A percentile compares a stretch with the other conserved stretches of the same genome.
Evolutionary conservation across 352 stramenopile species (phyloP).

Genomic region (Blastocystis sp.): DNA sequence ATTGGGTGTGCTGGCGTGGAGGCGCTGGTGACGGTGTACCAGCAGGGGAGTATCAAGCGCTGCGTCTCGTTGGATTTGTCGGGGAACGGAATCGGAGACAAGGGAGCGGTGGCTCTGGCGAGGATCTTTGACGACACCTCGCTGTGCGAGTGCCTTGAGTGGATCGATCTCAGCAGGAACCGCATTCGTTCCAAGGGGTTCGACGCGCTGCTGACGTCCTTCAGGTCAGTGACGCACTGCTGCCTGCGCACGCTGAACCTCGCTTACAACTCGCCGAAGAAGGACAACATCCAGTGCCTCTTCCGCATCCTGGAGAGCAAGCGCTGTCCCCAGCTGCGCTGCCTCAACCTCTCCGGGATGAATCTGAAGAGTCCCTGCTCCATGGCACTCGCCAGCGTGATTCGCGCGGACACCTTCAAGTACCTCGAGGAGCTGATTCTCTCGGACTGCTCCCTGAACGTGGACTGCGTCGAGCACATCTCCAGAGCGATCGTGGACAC

Average conservation of each 20-base stretch:
- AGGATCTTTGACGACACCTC: slow-evolving; percentile 21
- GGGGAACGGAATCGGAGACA: slow-evolving; percentile 52
- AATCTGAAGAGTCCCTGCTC: neutral
- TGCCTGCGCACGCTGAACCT: neutral
- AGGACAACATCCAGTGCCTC: slow-evolving; percentile 13
- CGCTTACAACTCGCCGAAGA: slow-evolving; percentile 39
- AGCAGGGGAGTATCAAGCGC: slow-evolving; percentile 10
- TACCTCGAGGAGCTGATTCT: slow-evolving; percentile 44
- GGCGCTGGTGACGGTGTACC: slow-evolving; percentile 43
- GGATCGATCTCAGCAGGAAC: slow-evolving; percentile 20
- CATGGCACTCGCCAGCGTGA: slow-evolving; percentile 13
- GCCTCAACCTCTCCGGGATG: slow-evolving; percentile 46
- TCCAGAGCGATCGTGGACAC: slow-evolving; percentile 18
- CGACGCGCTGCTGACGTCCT: slow-evolving; percentile 25
- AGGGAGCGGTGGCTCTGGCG: slow-evolving; percentile 32
- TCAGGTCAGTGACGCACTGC: slow-evolving; percentile 9
- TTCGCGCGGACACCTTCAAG: slow-evolving; percentile 21
- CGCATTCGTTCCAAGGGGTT: slow-evolving; percentile 48
- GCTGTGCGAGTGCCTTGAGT: slow-evolving; percentile 3
- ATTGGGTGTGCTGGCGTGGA: slow-evolving; percentile 30
- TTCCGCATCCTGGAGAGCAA: slow-evolving; percentile 15
- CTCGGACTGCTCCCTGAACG: slow-evolving; percentile 21
- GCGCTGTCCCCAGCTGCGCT: slow-evolving; percentile 49
- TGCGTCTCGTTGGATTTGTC: slow-evolving; percentile 10
- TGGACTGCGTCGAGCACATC: slow-evolving; percentile 39